A percentile compares a stretch with the other conserved stretches of the same genome.
Conservation (phyloP, 345 rosid genomes). For the Ricinus communis region DNA sequence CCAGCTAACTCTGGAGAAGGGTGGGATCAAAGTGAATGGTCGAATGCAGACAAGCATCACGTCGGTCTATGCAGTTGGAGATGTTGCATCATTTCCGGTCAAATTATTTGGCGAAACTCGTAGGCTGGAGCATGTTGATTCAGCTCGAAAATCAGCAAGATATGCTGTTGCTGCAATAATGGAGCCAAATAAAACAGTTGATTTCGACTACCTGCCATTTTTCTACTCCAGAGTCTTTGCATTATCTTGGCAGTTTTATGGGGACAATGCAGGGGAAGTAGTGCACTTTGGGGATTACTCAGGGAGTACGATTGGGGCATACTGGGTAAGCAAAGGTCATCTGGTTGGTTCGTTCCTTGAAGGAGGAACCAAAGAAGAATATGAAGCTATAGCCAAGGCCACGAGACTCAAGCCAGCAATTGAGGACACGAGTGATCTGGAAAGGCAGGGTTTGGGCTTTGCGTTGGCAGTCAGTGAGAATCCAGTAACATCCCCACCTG, state of each 20-base stretch:
- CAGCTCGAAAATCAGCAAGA: slow-evolving; percentile 77
- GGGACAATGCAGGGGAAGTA: slow-evolving; percentile 77
- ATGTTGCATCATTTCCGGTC: slow-evolving; percentile 90
- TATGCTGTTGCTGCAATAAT: slow-evolving; percentile 75
- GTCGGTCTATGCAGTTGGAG: slow-evolving; percentile 88
- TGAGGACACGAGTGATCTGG: slow-evolving; percentile 57
- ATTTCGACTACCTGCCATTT: slow-evolving; percentile 84
- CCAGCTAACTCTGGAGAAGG: slow-evolving; percentile 82
- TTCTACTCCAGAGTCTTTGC: slow-evolving; percentile 89
- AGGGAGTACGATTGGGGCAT: slow-evolving; percentile 72
- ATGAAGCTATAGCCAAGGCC: slow-evolving; percentile 75
- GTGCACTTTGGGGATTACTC: slow-evolving; percentile 84
- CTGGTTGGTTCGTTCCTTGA: slow-evolving; percentile 91
- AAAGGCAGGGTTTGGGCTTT: slow-evolving; percentile 59
- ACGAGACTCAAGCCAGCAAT: slow-evolving; percentile 61
- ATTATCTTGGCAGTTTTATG: slow-evolving; percentile 92
- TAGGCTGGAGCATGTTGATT: slow-evolving; percentile 96
- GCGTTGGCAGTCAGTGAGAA: slow-evolving; percentile 53
- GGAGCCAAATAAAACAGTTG: slow-evolving; percentile 68
- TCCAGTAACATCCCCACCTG: slow-evolving; percentile 30
- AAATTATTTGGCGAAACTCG: slow-evolving; percentile 71
- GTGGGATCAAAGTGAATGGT: slow-evolving; percentile 90
- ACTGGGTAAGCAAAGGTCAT: slow-evolving; percentile 79
- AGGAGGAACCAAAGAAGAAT: slow-evolving; percentile 92
- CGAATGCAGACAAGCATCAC: slow-evolving; percentile 78